Evolutionary conservation across 2,329 filamentous ascomycete genomes (phyloP), one percentile per base, ranked within the genome.

Genomic region (Ophiostoma angusticollis): DNA sequence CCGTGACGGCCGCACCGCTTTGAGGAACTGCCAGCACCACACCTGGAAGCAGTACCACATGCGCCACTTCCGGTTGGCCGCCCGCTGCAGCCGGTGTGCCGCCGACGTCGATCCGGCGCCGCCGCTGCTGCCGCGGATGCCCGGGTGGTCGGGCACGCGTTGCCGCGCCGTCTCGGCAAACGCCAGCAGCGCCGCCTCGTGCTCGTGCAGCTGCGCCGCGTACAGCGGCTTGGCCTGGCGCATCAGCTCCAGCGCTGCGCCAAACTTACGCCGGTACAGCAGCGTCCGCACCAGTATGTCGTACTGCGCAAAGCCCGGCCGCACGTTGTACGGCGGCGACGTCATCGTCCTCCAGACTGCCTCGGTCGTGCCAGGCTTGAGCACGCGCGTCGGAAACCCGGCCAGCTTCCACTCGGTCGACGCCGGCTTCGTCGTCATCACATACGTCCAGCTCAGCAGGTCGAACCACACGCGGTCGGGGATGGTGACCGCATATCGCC

Each of bases 401-500:
- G 58, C 51, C 2, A 53, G 40, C 31, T 46, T 49, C 56, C 63
- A 66, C 46, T 61, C 57, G 39, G 47, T 58, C 34, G 45, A 45
- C 25, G 49, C 55, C 34, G 56, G 58, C 41, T 58, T 63, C 30
- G 51, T 61, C 45, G 54, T 60, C 29, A 76, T 63, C 9, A 82
- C 61, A 49, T 74, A 79, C 0, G 78, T 68, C 70, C 80, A 83
- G 44, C 74, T 65, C 13, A 87, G 61, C 3, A 89, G 57, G 39
- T 78, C 70, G 7, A 66, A 64, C 83, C 84, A 89, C 14, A 75
- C 64, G 5, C 64, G 52, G 6, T 53, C 49, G 0, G 73, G 58
- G 27, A 89, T 73, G 1, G 60, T 45, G 18, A 89, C 58, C 2
- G 60, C 46, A 55, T 80, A 83, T 6, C 62, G 61, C 1, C 58